phyloP scores from a whole-genome alignment of 164 flowering plant species.

The Warburgia ugandensis region DNA sequence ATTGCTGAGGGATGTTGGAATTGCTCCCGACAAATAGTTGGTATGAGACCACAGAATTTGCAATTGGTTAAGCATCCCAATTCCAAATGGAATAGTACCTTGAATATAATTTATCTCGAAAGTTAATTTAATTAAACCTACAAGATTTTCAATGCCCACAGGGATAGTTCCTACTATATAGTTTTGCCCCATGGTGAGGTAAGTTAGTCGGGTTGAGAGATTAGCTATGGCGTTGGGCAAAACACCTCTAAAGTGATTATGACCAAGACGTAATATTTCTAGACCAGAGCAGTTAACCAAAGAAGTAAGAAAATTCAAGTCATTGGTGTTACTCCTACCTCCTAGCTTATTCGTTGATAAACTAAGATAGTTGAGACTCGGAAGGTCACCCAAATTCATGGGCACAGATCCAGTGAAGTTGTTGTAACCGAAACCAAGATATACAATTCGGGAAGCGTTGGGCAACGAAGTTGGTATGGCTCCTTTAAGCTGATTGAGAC shows the following conservation, averaged over 20 bases:
- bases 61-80: conserved; percentile 7
- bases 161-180: conserved; percentile 11
- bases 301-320: conserved; percentile 4
- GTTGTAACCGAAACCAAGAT: conserved; percentile 8
- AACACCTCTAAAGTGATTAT: conserved; percentile 6
- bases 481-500: conserved; percentile 9
- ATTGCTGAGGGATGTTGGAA: background rate
- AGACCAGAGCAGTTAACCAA: conserved; percentile 10
- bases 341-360: conserved; percentile 1
- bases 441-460: conserved; percentile 7
- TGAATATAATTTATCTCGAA: background rate
- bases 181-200: background rate
- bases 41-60: background rate
- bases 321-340: background rate
- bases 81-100: conserved; percentile 2
- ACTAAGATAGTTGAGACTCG: background rate
- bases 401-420: conserved; percentile 11
- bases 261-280: background rate
- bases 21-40: conserved; percentile 1
- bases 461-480: conserved; percentile 12
- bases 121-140: background rate
- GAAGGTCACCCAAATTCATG: background rate
- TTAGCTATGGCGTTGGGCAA: conserved; percentile 13
- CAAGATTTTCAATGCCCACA: conserved; percentile 4
- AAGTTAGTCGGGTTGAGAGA: conserved; percentile 3